phyloP scores from a whole-genome alignment of 805 yeast species.

The Ogataea populi-albae region DNA sequence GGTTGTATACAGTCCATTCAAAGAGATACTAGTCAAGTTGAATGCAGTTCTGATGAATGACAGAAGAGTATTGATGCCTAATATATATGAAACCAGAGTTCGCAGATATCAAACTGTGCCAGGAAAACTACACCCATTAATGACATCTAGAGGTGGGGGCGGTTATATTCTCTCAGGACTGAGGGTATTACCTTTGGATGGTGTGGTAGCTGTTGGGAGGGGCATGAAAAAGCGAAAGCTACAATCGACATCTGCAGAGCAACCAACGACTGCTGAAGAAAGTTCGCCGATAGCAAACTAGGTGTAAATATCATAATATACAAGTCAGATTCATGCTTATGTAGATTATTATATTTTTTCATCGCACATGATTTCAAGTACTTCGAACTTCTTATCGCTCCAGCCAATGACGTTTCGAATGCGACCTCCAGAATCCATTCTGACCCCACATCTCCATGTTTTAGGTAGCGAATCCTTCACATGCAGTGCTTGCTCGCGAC shows the following conservation, averaged over 20 bases:
- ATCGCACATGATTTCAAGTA: constrained; percentile 16
- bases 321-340: no score
- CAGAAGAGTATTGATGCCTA: constrained; percentile 74
- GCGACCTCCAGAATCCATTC: constrained; percentile 49
- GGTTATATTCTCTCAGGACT: constrained; percentile 82
- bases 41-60: constrained; percentile 68
- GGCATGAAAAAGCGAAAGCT: constrained; percentile 46
- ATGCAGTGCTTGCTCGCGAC: constrained; percentile 47
- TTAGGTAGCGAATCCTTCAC: constrained; percentile 9
- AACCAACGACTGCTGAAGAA: no score
- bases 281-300: no score
- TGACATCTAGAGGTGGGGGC: constrained; percentile 92
- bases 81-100: constrained; percentile 75
- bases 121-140: constrained; percentile 90
- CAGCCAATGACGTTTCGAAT: constrained; percentile 67
- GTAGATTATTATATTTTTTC: constrained; percentile 8
- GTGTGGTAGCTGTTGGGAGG: constrained; percentile 67
- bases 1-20: constrained; percentile 76
- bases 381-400: constrained; percentile 26
- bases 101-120: constrained; percentile 89
- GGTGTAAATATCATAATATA: no score
- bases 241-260: constrained; percentile 15
- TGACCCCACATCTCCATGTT: constrained; percentile 44
- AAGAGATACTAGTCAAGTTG: constrained; percentile 73
- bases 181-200: constrained; percentile 68